Evolutionary conservation across 2,329 filamentous ascomycete genomes (phyloP).

Genomic region (Fusarium secorum): DNA sequence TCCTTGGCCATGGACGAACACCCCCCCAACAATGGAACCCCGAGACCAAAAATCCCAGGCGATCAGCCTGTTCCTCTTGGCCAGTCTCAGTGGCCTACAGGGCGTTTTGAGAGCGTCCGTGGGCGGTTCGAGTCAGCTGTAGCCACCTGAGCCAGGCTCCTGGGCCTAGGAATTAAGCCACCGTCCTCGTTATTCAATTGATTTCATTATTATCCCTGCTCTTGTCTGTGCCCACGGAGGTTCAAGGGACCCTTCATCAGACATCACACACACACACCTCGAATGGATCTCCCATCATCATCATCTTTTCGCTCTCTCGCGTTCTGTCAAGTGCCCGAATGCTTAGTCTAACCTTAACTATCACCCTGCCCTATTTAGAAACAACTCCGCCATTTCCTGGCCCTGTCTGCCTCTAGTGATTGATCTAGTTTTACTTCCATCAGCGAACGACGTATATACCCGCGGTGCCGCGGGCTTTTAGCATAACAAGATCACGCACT

Average conservation of each 20-base stretch:
- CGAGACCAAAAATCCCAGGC: constrained; percentile 14
- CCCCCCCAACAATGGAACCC: constrained; percentile 18
- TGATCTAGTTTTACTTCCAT: neutral
- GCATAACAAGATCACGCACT: neutral
- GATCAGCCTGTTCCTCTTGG: constrained; percentile 4
- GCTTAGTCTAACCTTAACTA: constrained; percentile 2
- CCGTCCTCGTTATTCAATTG: neutral
- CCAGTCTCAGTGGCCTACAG: constrained; percentile 15
- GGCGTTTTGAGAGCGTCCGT: constrained; percentile 13
- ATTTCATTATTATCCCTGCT: constrained; percentile 7
- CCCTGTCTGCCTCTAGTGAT: neutral
- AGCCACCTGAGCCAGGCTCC: constrained; percentile 40
- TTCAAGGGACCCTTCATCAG: neutral
- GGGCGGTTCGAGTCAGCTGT: constrained; percentile 41
- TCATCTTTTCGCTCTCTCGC: constrained; percentile 14
- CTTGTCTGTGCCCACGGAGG: neutral
- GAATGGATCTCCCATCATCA: constrained; percentile 9
- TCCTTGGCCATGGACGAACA: constrained; percentile 37
- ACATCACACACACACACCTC: neutral
- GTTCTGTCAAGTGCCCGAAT: constrained; percentile 10
- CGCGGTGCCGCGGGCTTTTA: neutral
- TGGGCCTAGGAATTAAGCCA: constrained; percentile 35
- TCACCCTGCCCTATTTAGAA: constrained; percentile 5
- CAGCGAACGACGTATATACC: neutral
- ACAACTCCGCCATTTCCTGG: constrained; percentile 2